A percentile compares a stretch with the other conserved stretches of the same genome.
These are phyloP conservation scores for Arthroderma sp. DNA, from an alignment of 2,329 filamentous ascomycete genomes.

Conservation along the genomic window DNA sequence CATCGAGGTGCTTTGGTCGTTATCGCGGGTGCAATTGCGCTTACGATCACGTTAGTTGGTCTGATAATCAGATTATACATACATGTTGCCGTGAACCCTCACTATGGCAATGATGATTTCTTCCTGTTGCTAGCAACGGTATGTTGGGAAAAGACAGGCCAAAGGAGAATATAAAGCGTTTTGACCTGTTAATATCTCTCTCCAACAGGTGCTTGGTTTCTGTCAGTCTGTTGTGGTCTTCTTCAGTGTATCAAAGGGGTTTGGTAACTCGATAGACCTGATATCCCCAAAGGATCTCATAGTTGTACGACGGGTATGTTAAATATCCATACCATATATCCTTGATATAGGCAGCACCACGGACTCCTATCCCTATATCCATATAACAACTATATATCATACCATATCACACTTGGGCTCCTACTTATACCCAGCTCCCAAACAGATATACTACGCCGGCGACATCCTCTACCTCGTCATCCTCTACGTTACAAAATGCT, in stretches of 20 bases:
- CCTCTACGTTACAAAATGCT: slow-evolving; percentile 31
- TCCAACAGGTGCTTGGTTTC: slow-evolving; percentile 16
- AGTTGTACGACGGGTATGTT: slow-evolving; percentile 18
- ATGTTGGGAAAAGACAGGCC: slow-evolving; percentile 1
- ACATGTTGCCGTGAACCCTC: slow-evolving; percentile 20
- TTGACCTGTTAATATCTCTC: neutral
- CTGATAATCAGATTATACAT: slow-evolving; percentile 26
- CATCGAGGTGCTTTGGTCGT: slow-evolving; percentile 30
- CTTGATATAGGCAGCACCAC: neutral
- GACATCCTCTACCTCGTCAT: slow-evolving; percentile 33
- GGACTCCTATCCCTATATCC: neutral
- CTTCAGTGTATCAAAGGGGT: slow-evolving; percentile 19
- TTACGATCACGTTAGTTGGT: slow-evolving; percentile 23
- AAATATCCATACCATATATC: neutral
- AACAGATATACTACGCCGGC: slow-evolving; percentile 23
- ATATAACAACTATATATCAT: neutral
- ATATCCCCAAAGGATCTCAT: slow-evolving; percentile 14
- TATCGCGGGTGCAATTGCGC: slow-evolving; percentile 25
- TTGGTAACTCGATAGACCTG: slow-evolving; percentile 22
- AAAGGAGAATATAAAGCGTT: neutral
- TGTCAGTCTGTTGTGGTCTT: slow-evolving; percentile 22
- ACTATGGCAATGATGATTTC: slow-evolving; percentile 24
- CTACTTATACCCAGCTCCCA: neutral
- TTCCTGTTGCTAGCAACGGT: slow-evolving; percentile 23
- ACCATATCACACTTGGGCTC: neutral